Evolutionary conservation across 2,329 filamentous ascomycete species (phyloP).

Genomic region (Ophiostoma perfectum): DNA sequence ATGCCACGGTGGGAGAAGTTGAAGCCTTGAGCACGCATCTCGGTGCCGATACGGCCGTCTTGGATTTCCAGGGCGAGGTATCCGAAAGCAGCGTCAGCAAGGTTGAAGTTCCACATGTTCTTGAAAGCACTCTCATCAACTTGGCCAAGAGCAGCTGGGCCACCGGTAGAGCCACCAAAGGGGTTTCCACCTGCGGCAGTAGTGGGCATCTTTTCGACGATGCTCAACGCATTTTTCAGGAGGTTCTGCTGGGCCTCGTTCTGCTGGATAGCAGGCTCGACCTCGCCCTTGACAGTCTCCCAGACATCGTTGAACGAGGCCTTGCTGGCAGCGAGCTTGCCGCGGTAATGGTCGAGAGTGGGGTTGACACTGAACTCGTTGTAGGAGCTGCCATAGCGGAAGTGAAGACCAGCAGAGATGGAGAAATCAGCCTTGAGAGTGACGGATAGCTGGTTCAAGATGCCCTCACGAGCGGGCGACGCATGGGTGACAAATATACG

Average conservation of each 20-base stretch:
- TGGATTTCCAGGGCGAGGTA: slow-evolving; percentile 94
- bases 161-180: slow-evolving; percentile 79
- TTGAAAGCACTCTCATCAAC: slow-evolving; percentile 99
- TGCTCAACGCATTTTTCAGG: slow-evolving; percentile 80
- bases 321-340: slow-evolving; percentile 95
- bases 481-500: slow-evolving; percentile 95
- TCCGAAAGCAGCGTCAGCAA: slow-evolving; percentile 94
- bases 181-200: slow-evolving; percentile 94
- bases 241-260: slow-evolving; percentile 93
- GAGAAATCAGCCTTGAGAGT: slow-evolving; percentile 98
- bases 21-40: slow-evolving; percentile 98
- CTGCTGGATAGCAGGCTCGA: slow-evolving; percentile 86
- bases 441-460: slow-evolving; percentile 95
- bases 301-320: slow-evolving; percentile 98
- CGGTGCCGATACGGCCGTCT: slow-evolving; percentile 89
- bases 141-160: slow-evolving; percentile 69
- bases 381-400: slow-evolving; percentile 98
- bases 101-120: slow-evolving; percentile 99
- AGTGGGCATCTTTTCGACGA: slow-evolving; percentile 97
- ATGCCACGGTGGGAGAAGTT: slow-evolving; percentile 95
- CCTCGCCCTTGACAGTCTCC: slow-evolving; percentile 96
- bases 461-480: slow-evolving; percentile 90
- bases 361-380: slow-evolving; percentile 99
- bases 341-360: slow-evolving; percentile 94
- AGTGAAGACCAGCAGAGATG: slow-evolving; percentile 93